Evolutionary conservation across 1,284 basidiomycete species (phyloP), one percentile per base, ranked within the genome.

Genomic region (Schizophyllum amplum): DNA sequence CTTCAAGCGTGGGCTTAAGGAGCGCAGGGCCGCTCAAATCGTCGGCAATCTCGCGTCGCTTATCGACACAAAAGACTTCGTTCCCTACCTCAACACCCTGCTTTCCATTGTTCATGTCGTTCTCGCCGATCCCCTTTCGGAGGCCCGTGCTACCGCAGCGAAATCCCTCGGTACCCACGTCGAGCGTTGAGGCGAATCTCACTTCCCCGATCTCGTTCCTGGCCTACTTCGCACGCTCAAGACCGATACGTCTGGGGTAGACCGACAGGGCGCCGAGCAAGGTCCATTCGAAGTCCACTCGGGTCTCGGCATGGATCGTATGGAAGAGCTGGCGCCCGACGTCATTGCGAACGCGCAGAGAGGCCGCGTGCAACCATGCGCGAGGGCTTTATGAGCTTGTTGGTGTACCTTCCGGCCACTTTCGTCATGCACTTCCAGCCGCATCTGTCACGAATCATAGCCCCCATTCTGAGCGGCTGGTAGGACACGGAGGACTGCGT

Each of bases 81-180:
- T 96, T n/a, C 95, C 97, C 0, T 98, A 99, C 71, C 80, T 99
- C 6, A 79, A 84, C 49, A 83, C 87, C 58, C 82, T 99, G 47
- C 79, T 99, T 59, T 97, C 97, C 0, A 80, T 98, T 67, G 90
- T 99, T 0, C 94, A 98, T 63, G 74, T 86, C 46, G 97, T 99
- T 22, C 82, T 99, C 17, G 90, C 96, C 48, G 93, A 95, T 64
- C 94, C 94, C 51, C 95, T 98, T 4, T 95, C 95, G 1, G 97
- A 99, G 72, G 96, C 97, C 13, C 86, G 97, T 60, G 94, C 94
- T 2, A 98, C 95, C 0, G 95, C 97, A 2, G 96, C 97, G 24
- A 98, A 98, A 74, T 89, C 97, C 0, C 80, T 99, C n/a, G 97
- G 97, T 27, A 94, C 94, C 0, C 81, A 99, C 25, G 94, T 99